Evolutionary conservation across 169 alveolate genomes (phyloP).

Genomic region (Cyclospora cayetanensis): DNA sequence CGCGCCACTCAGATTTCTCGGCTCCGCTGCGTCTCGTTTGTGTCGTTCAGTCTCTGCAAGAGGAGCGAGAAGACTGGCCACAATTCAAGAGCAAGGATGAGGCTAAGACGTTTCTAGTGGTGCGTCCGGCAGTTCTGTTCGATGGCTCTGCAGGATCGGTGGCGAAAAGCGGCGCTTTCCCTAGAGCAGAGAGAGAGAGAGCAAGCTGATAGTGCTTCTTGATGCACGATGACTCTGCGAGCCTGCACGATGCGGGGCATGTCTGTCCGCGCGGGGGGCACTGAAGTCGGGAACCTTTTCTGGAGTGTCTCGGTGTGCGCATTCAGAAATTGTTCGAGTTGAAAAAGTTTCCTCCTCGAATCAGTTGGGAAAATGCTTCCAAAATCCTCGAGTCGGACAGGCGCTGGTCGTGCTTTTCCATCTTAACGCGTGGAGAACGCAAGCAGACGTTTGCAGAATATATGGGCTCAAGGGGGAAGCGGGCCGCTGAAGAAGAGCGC

Average conservation of each 20-base stretch:
- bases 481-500: constrained; percentile 83
- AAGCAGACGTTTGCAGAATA: constrained; percentile 86
- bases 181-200: no score
- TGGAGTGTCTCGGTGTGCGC: background rate
- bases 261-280: no score
- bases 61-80: constrained; percentile 36
- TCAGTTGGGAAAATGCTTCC: constrained; percentile 68
- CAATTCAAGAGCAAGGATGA: constrained; percentile 32
- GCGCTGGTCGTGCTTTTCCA: constrained; percentile 44
- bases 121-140: background rate
- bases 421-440: constrained; percentile 85
- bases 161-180: no score
- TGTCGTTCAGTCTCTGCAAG: background rate
- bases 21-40: background rate
- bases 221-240: no score
- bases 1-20: background rate
- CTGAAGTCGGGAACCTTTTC: background rate
- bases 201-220: no score
- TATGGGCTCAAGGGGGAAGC: constrained; percentile 83
- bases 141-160: no score
- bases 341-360: constrained; percentile 67
- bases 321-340: constrained; percentile 57
- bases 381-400: constrained; percentile 64
- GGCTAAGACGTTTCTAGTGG: constrained; percentile 21
- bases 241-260: no score